phyloP scores from a whole-genome alignment of 805 yeast species.

The Wickerhamiella bombiphila region DNA sequence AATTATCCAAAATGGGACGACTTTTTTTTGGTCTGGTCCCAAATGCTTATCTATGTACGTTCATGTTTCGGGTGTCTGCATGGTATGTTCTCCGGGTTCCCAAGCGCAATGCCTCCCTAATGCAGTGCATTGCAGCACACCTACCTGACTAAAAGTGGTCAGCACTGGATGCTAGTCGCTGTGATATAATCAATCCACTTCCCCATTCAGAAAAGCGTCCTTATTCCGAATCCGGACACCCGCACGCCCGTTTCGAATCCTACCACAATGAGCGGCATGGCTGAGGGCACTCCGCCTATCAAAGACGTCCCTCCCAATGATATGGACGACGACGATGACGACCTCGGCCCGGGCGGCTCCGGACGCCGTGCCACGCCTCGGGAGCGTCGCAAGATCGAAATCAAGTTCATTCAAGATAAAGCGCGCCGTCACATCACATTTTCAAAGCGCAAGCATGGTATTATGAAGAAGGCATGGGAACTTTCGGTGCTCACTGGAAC shows the following conservation, averaged over 20 bases:
- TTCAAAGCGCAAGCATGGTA: conserved; percentile 96
- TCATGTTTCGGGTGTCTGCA: no score
- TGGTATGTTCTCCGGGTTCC: no score
- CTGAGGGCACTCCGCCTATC: background rate
- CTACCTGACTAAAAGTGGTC: no score
- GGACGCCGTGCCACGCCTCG: conserved; percentile 18
- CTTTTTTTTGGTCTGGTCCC: no score
- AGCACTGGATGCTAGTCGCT: background rate
- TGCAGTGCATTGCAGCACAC: no score
- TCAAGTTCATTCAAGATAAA: conserved; percentile 93
- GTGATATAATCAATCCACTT: background rate
- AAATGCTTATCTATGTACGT: no score
- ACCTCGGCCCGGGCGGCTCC: conserved; percentile 24
- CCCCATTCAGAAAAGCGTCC: background rate
- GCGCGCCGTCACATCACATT: conserved; percentile 96
- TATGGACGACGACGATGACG: conserved; percentile 36
- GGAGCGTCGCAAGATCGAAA: conserved; percentile 83
- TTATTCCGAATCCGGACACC: background rate
- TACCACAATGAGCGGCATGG: background rate
- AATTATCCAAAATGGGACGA: no score
- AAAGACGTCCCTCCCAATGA: conserved; percentile 16
- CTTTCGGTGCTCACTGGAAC: conserved; percentile 93
- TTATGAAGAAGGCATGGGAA: conserved; percentile 99
- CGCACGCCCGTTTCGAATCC: background rate
- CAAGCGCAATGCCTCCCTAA: no score